Conservation (phyloP, 2,329 filamentous ascomycete species). For the Mollisia scopiformis region DNA sequence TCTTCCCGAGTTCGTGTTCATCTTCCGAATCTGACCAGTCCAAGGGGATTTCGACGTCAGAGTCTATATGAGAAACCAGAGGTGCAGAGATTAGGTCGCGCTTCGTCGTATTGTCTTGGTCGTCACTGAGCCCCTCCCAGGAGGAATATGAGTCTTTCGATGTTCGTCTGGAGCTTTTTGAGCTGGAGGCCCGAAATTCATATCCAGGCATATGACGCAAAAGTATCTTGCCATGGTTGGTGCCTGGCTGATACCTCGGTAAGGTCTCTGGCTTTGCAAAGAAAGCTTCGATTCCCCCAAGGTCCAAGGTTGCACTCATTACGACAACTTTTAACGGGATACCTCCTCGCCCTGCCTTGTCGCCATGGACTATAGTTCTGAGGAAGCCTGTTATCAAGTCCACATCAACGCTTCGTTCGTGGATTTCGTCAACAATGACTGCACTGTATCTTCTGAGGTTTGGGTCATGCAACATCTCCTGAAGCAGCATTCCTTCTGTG, state of each 20-base stretch:
- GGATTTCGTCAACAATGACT: slow-evolving; percentile 93
- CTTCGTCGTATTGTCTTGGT: slow-evolving; percentile 1
- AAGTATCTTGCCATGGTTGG: slow-evolving; percentile 29
- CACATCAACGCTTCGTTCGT: slow-evolving; percentile 93
- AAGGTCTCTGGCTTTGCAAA: slow-evolving; percentile 52
- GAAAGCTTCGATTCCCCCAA: slow-evolving; percentile 76
- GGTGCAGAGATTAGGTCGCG: background rate
- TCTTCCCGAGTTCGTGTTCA: slow-evolving; percentile 9
- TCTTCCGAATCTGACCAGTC: slow-evolving; percentile 6
- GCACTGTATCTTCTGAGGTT: slow-evolving; percentile 84
- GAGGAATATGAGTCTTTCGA: slow-evolving; percentile 26
- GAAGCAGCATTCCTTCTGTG: slow-evolving; percentile 94
- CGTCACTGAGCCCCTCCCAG: slow-evolving; percentile 29
- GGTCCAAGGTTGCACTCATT: slow-evolving; percentile 96
- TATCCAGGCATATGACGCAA: slow-evolving; percentile 27
- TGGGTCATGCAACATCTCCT: slow-evolving; percentile 89
- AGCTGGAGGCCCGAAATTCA: slow-evolving; percentile 13
- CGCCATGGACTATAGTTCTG: slow-evolving; percentile 70
- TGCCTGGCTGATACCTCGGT: slow-evolving; percentile 35
- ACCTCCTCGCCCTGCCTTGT: slow-evolving; percentile 68
- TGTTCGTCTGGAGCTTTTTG: slow-evolving; percentile 11
- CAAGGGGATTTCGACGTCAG: background rate
- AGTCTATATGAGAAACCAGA: background rate
- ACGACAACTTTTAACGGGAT: slow-evolving; percentile 84
- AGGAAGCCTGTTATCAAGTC: slow-evolving; percentile 90